Conservation (phyloP, 768 basidiomycete species). For the Mycena polygramma region DNA sequence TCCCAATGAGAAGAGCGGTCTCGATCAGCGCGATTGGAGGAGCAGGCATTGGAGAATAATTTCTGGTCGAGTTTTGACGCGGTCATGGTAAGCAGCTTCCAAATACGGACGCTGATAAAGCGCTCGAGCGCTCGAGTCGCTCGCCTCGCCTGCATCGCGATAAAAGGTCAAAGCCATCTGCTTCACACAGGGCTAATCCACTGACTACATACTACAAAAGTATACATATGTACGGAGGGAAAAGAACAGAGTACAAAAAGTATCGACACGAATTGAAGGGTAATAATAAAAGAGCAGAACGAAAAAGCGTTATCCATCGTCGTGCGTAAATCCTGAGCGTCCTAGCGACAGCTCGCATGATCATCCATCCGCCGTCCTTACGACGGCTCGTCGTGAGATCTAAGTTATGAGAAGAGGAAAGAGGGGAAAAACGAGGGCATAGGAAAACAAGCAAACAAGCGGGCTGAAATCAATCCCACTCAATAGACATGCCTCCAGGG, state of each 20-base stretch:
- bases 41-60: background rate
- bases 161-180: too few relatives aligned
- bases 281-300: slow-evolving; percentile 32
- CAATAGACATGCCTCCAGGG: slow-evolving; percentile 80
- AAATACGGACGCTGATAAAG: too few relatives aligned
- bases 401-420: background rate
- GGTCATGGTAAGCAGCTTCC: background rate
- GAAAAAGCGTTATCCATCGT: slow-evolving; percentile 2
- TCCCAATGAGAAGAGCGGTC: slow-evolving; percentile 68
- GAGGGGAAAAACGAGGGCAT: background rate
- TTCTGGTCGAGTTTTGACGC: too few relatives aligned
- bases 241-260: background rate
- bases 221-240: background rate
- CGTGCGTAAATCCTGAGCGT: slow-evolving; percentile 12
- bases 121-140: too few relatives aligned
- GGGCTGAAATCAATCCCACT: slow-evolving; percentile 70
- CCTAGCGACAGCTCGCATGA: slow-evolving; percentile 17
- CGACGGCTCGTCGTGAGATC: slow-evolving; percentile 15
- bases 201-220: slow-evolving; percentile 24
- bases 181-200: slow-evolving; percentile 3
- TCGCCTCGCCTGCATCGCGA: too few relatives aligned
- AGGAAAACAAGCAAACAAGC: too few relatives aligned
- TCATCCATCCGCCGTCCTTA: slow-evolving; percentile 16
- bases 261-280: slow-evolving; percentile 28
- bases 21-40: slow-evolving; percentile 53